phyloP scores from a whole-genome alignment of 495 filamentous ascomycete genomes.

The Neurospora sp. region DNA sequence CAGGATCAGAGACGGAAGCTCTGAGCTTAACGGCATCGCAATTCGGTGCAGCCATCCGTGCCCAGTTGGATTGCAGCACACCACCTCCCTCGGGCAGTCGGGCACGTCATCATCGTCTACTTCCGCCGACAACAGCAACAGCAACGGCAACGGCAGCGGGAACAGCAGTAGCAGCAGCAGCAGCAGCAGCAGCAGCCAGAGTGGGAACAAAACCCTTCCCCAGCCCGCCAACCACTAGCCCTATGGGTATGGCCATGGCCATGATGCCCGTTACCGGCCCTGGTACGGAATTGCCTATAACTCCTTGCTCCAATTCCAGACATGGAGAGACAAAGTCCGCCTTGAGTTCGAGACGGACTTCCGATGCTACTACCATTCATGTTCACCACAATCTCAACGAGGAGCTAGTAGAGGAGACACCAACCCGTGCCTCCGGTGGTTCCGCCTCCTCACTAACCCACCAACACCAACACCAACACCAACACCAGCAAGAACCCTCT shows the following conservation, averaged over 20 bases:
- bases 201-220: background rate
- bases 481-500: background rate
- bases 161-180: background rate
- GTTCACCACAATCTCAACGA: background rate
- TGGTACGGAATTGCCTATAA: background rate
- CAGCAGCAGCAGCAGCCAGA: too few species aligned
- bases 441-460: background rate
- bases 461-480: background rate
- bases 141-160: background rate
- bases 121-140: background rate
- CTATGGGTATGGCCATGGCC: background rate
- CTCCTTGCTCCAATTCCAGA: background rate
- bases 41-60: background rate
- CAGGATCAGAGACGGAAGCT: background rate
- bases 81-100: background rate
- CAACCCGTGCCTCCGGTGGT: background rate
- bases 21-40: background rate
- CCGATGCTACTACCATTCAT: background rate
- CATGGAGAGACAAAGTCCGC: background rate
- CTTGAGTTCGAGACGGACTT: background rate
- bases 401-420: background rate
- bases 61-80: background rate
- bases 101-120: background rate
- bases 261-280: background rate
- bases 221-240: background rate